Evolutionary conservation across 331 rosid genomes (phyloP).

Genomic region (Spiraea crenata): DNA sequence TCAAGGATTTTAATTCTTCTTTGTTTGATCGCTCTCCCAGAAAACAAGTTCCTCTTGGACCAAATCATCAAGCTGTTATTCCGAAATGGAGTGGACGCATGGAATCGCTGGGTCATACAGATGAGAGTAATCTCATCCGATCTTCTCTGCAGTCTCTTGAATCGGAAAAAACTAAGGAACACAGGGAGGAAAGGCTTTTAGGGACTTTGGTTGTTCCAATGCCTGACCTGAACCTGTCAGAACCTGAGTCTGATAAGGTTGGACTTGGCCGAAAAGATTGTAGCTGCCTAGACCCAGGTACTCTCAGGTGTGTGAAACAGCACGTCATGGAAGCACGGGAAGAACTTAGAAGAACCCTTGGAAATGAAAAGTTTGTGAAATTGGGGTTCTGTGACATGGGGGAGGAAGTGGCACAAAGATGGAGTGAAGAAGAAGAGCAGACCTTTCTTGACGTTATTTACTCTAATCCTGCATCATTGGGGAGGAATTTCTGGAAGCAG

Average conservation of each 20-base stretch:
- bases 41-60: conserved; percentile 48
- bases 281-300: conserved; percentile 35
- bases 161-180: conserved; percentile 11
- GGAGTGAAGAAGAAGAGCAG: conserved; percentile 60
- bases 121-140: background rate
- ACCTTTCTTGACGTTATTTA: conserved; percentile 45
- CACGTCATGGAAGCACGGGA: conserved; percentile 46
- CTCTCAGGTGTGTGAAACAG: conserved; percentile 47
- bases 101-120: conserved; percentile 15
- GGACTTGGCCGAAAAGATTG: conserved; percentile 39
- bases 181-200: conserved; percentile 40
- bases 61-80: conserved; percentile 52
- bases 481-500: conserved; percentile 56
- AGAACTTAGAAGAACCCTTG: conserved; percentile 39
- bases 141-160: background rate
- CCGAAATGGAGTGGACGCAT: conserved; percentile 40
- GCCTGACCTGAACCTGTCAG: conserved; percentile 24
- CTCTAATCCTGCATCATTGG: conserved; percentile 39
- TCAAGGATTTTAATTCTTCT: conserved; percentile 29
- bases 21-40: conserved; percentile 32
- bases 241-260: conserved; percentile 2
- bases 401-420: conserved; percentile 42
- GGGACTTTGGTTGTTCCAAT: conserved; percentile 43
- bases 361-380: conserved; percentile 43
- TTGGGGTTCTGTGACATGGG: conserved; percentile 58